These are phyloP conservation scores for Trichophyton simii DNA, from an alignment of 2,329 filamentous ascomycete genomes.

Conservation along the genomic window DNA sequence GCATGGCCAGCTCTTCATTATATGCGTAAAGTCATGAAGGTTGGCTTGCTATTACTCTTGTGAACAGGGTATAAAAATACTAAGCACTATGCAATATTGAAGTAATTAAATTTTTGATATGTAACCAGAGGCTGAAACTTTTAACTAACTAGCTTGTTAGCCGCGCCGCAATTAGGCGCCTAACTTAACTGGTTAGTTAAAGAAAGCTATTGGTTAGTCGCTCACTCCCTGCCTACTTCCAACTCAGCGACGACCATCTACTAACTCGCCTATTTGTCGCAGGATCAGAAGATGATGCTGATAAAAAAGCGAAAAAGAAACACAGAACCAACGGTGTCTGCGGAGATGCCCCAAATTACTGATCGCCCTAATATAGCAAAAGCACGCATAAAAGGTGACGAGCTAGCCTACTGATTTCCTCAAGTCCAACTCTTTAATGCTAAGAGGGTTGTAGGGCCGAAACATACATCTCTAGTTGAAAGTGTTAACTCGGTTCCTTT, in stretches of 20 bases:
- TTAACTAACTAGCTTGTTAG: too few species aligned
- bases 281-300: not conserved
- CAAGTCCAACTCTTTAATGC: not conserved
- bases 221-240: not conserved
- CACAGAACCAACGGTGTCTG: not conserved
- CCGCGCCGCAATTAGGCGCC: too few species aligned
- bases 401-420: not conserved
- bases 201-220: too few species aligned
- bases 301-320: not conserved
- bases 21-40: not conserved
- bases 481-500: slow-evolving; percentile 30
- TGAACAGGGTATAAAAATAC: not conserved
- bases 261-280: not conserved
- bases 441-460: not conserved
- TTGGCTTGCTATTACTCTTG: not conserved
- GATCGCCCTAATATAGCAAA: not conserved
- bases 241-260: not conserved
- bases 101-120: not conserved
- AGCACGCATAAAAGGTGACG: not conserved
- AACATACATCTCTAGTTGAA: slow-evolving; percentile 24
- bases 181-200: too few species aligned
- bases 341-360: too few species aligned
- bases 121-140: too few species aligned
- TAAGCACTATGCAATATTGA: not conserved
- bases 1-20: not conserved